Conservation (phyloP, 805 yeast species). For the Candida broadrunensis region DNA sequence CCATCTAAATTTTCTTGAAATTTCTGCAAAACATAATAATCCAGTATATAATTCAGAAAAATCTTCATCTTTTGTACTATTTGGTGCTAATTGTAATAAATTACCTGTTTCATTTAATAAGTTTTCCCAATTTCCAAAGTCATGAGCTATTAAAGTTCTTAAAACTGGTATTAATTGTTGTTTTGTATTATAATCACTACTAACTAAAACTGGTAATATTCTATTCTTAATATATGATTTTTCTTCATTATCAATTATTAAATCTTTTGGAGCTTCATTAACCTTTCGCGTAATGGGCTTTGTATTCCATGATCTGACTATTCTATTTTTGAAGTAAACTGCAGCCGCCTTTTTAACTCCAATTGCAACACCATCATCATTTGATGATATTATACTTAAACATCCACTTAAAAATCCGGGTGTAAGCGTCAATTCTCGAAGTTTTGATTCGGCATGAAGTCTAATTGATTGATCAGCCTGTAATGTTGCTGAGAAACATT, state of each 20-base stretch:
- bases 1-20: slow-evolving; percentile 73
- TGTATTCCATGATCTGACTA: slow-evolving; percentile 58
- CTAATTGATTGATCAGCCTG: slow-evolving; percentile 62
- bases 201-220: slow-evolving; percentile 59
- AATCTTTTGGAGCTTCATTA: slow-evolving; percentile 14
- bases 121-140: slow-evolving; percentile 35
- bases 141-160: slow-evolving; percentile 29
- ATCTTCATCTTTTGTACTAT: slow-evolving; percentile 12
- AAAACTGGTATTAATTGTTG: slow-evolving; percentile 38
- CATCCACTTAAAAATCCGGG: slow-evolving; percentile 84
- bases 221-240: slow-evolving; percentile 70
- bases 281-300: neutral
- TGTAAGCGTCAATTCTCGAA: slow-evolving; percentile 52
- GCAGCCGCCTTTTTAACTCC: slow-evolving; percentile 71
- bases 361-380: slow-evolving; percentile 6
- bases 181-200: slow-evolving; percentile 27
- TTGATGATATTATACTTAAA: slow-evolving; percentile 56
- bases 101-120: slow-evolving; percentile 29
- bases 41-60: slow-evolving; percentile 55
- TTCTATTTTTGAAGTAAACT: slow-evolving; percentile 75
- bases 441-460: slow-evolving; percentile 65
- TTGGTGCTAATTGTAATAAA: slow-evolving; percentile 19
- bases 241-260: slow-evolving; percentile 61
- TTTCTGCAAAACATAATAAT: slow-evolving; percentile 64
- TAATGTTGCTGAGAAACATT: slow-evolving; percentile 77